These are phyloP conservation scores for Beauveria bassiana DNA, from an alignment of 2,329 filamentous ascomycete species.

Conservation along the genomic window DNA sequence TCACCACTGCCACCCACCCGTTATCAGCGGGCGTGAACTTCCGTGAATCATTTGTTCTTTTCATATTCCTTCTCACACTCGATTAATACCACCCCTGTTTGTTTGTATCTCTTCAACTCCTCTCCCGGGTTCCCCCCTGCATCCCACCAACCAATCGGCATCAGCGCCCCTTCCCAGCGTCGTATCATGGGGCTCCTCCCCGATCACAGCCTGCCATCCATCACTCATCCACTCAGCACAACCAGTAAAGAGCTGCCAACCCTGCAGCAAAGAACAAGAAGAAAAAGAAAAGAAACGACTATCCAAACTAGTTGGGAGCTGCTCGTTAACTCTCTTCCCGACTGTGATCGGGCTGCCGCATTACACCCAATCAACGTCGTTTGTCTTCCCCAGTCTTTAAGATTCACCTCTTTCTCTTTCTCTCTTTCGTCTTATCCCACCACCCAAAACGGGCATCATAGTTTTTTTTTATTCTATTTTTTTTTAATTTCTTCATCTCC, in stretches of 20 bases:
- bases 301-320: too few species aligned
- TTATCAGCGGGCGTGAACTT: too few species aligned
- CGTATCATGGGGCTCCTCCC: not conserved
- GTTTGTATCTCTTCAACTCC: too few species aligned
- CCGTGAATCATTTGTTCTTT: not conserved
- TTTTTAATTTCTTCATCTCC: not conserved
- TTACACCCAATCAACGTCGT: not conserved
- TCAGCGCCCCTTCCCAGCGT: not conserved
- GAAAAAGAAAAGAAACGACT: not conserved
- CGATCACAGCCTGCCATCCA: not conserved
- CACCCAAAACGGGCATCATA: not conserved
- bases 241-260: not conserved
- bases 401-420: not conserved
- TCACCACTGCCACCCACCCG: too few species aligned
- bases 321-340: not conserved
- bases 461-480: not conserved
- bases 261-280: not conserved
- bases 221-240: not conserved
- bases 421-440: not conserved
- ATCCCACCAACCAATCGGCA: not conserved
- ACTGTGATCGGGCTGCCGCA: not conserved
- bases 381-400: conserved; percentile 8
- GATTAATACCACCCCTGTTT: too few species aligned
- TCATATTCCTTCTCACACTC: not conserved
- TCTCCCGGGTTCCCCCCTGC: not conserved